Base-by-base conservation (phyloP, 73 alveolate species). In the Paraurostyla sp. region DNA sequence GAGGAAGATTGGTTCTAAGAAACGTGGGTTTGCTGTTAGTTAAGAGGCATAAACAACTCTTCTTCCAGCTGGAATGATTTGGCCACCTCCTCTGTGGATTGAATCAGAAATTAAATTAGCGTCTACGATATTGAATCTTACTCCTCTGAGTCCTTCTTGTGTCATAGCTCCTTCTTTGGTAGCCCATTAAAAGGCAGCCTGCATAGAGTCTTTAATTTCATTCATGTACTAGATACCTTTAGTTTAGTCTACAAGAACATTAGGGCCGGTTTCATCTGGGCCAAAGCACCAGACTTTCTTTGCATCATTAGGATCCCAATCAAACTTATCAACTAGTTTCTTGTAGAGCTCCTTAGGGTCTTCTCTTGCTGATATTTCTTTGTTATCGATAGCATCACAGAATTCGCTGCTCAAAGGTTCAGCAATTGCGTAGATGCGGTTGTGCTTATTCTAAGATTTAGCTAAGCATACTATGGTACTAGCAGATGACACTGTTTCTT, bases 371-470 rank as follows among this genome's bases (percentile, higher is more conserved):
- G 87, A 86, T 22, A 94, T 88, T 13, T 42, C 69, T 27, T 97
- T 98, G 32, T 83, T 80, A 49, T 97, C 99, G 59, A 97, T 95
- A 48, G 92, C 98, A 54, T 96, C 93, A 78, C 97, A 78, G 89
- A 98, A 93, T 62, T 94, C 98, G 13, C 95, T 98, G 46, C 88
- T 92, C 80, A 98, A 91, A 27, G 99, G 99, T 89, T 95, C 97
- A 33, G 99, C 99, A 75, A 58, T 50, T 49, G 92, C 97, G 82
- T 78, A 95, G 75, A 97, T 73, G 90, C 99, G 96, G 97, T 98
- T 98, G 88, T 97, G 99, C 96, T 98, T 97, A 94, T 98, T 98
- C 33, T 99, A 98, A 23, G 99, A 98, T 94, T 97, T 98, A 83
- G 99, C 92, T 92, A 98, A 86, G 94, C 99, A 97, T 27, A 95